Evolutionary conservation across 345 rosid species (phyloP).

Genomic region (Linum lewisii): DNA sequence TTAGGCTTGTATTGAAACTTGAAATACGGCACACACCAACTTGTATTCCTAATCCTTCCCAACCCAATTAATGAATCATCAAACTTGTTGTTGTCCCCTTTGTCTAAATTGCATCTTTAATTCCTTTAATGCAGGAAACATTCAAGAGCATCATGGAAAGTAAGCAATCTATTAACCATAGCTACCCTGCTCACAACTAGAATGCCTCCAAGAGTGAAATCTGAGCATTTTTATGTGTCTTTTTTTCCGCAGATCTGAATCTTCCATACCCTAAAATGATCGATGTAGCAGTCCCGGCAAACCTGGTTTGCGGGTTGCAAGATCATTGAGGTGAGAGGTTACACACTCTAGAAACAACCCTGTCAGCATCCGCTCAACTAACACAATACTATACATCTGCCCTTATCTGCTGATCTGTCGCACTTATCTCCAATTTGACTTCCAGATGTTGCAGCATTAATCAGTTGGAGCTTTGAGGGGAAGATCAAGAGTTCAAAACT

Average conservation of each 20-base stretch:
- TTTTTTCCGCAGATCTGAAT: constrained; percentile 47
- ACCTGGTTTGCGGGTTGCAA: constrained; percentile 85
- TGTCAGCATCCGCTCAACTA: too few relatives aligned
- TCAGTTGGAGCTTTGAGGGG: too few relatives aligned
- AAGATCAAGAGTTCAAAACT: too few relatives aligned
- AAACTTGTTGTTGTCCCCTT: neutral
- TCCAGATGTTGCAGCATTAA: neutral
- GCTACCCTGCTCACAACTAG: neutral
- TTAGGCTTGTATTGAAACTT: neutral
- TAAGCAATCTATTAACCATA: constrained; percentile 25
- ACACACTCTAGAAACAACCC: too few relatives aligned
- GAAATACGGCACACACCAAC: too few relatives aligned
- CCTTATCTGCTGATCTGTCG: neutral
- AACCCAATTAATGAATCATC: neutral
- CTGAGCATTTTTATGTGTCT: neutral
- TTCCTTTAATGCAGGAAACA: constrained; percentile 46
- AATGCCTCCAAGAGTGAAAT: neutral
- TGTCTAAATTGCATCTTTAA: neutral
- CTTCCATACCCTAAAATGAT: constrained; percentile 88
- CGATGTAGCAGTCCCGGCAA: constrained; percentile 76
- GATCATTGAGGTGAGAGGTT: constrained; percentile 15
- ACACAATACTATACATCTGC: too few relatives aligned
- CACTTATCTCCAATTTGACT: neutral
- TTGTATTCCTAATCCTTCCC: too few relatives aligned
- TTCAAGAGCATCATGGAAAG: constrained; percentile 78